Conservation (phyloP, 768 basidiomycete genomes). For the Leccinum aurantiacum region DNA sequence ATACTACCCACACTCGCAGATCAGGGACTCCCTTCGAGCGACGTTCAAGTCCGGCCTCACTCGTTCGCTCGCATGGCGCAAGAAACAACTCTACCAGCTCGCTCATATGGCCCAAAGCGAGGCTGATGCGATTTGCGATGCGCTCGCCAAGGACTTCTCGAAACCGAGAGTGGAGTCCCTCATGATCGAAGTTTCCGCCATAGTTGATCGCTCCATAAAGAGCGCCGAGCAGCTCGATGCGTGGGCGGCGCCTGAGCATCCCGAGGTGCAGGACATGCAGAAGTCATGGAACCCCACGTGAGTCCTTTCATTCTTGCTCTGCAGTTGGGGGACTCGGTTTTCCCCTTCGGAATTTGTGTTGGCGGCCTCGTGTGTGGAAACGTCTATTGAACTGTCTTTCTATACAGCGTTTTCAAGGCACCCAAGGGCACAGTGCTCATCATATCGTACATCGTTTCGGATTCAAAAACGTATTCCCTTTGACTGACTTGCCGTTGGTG, state of each 20-base stretch:
- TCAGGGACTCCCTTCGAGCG: slow-evolving; percentile 38
- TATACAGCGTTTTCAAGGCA: slow-evolving; percentile 41
- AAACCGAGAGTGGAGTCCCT: slow-evolving; percentile 41
- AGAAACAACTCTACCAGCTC: slow-evolving; percentile 62
- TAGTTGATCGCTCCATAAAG: slow-evolving; percentile 44
- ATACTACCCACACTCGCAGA: slow-evolving; percentile 20
- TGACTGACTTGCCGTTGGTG: not conserved
- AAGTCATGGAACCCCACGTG: slow-evolving; percentile 51
- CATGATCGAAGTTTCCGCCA: slow-evolving; percentile 43
- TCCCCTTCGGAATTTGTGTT: not conserved
- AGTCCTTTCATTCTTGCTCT: not conserved
- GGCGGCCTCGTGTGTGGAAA: not conserved
- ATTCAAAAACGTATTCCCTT: not conserved
- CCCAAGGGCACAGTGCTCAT: slow-evolving; percentile 64
- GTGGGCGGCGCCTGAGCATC: slow-evolving; percentile 53
- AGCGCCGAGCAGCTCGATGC: slow-evolving; percentile 51
- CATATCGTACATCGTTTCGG: slow-evolving; percentile 48
- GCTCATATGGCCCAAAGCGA: slow-evolving; percentile 66
- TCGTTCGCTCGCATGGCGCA: slow-evolving; percentile 57
- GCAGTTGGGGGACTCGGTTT: not conserved
- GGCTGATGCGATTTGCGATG: slow-evolving; percentile 47
- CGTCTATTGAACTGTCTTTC: not conserved
- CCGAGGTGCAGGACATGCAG: slow-evolving; percentile 41
- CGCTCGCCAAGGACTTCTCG: slow-evolving; percentile 46
- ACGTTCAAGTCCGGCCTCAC: slow-evolving; percentile 54